These are phyloP conservation scores for Nakazawaea wyomingensis DNA, from an alignment of 805 yeast genomes.

Conservation along the genomic window DNA sequence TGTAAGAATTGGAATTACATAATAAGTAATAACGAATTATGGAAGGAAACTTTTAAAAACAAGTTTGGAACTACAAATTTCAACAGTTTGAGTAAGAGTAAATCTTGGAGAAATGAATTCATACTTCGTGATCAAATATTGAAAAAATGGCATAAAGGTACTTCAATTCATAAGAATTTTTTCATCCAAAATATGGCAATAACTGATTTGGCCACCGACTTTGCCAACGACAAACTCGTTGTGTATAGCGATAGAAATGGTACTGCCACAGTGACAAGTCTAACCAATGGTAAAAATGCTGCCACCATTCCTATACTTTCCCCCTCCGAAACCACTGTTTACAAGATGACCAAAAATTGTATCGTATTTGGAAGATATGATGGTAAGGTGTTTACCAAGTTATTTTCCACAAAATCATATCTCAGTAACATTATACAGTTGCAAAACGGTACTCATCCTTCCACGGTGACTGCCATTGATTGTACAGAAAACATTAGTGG, in stretches of 20 bases:
- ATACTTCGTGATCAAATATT: constrained; percentile 30
- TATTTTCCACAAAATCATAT: constrained; percentile 7
- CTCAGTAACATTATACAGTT: constrained; percentile 19
- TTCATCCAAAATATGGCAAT: constrained; percentile 16
- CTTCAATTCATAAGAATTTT: constrained; percentile 20
- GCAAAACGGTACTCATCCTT: constrained; percentile 16
- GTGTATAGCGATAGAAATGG: constrained; percentile 23
- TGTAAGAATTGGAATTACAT: constrained; percentile 44
- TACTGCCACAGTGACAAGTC: constrained; percentile 18
- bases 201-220: constrained; percentile 24
- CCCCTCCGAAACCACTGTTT: constrained; percentile 28
- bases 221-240: constrained; percentile 19
- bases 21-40: constrained; percentile 39
- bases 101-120: constrained; percentile 44
- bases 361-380: constrained; percentile 29
- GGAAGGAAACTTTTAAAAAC: constrained; percentile 40
- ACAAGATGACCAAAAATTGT: constrained; percentile 21
- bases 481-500: constrained; percentile 18
- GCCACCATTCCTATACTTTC: constrained; percentile 17
- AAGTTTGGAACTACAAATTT: constrained; percentile 35
- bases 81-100: constrained; percentile 39
- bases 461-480: constrained; percentile 20
- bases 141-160: constrained; percentile 35
- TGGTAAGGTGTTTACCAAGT: constrained; percentile 23
- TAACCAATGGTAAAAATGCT: constrained; percentile 20